Percentiles rank a stretch among this genome's conserved stretches.
phyloP scores from a whole-genome alignment of 352 stramenopile genomes.

The Phytophthora constricta region DNA sequence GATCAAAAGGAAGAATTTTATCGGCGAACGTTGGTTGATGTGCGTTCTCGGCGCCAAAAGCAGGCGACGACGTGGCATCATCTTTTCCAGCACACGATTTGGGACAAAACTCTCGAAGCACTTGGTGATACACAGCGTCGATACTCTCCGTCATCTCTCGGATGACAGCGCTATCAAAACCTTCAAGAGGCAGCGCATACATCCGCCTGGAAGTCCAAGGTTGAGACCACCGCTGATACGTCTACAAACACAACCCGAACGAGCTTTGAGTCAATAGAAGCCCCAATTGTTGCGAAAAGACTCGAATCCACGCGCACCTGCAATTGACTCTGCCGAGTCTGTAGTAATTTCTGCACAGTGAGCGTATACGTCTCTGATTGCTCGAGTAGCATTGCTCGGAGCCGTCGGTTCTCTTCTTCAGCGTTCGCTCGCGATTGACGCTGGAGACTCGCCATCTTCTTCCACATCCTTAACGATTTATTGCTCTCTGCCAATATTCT shows the following conservation, averaged over 20 bases:
- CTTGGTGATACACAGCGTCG: slow-evolving; percentile 41
- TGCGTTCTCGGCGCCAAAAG: not conserved
- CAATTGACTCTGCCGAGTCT: slow-evolving; percentile 3
- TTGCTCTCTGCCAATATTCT: not conserved
- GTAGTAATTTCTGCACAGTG: slow-evolving; percentile 19
- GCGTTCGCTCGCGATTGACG: slow-evolving; percentile 18
- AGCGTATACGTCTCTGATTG: slow-evolving; percentile 10
- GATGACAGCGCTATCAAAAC: slow-evolving; percentile 30
- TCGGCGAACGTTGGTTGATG: slow-evolving; percentile 40
- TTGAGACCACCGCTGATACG: not conserved
- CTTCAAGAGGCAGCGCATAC: slow-evolving; percentile 26
- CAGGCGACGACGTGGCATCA: too few relatives aligned
- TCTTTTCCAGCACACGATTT: not conserved
- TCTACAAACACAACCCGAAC: not conserved
- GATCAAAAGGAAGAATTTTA: slow-evolving; percentile 48
- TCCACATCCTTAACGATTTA: slow-evolving; percentile 19
- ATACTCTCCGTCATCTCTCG: slow-evolving; percentile 31
- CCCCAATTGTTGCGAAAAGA: not conserved
- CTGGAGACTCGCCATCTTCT: slow-evolving; percentile 23
- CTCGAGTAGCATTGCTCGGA: slow-evolving; percentile 24
- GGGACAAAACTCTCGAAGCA: slow-evolving; percentile 40
- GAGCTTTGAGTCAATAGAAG: not conserved
- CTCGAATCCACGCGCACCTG: slow-evolving; percentile 4
- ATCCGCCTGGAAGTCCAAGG: slow-evolving; percentile 31
- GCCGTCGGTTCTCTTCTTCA: slow-evolving; percentile 31